These are phyloP conservation scores for Laetiporus sulphureus DNA, from an alignment of 1,284 basidiomycete species.

Conservation along the genomic window DNA sequence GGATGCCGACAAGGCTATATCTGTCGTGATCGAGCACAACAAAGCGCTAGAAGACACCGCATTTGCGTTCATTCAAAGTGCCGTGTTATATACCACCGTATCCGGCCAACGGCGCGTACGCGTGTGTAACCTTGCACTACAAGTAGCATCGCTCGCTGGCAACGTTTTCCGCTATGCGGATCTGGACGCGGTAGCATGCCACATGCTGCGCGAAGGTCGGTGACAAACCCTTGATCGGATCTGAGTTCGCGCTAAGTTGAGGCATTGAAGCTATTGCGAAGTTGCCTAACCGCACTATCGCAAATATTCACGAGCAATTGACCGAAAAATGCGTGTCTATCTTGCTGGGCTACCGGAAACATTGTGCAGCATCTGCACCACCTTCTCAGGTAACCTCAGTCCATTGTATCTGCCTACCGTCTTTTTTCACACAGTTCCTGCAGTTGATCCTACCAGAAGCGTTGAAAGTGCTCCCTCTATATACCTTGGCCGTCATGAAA, in stretches of 20 bases:
- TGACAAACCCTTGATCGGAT: slow-evolving; percentile 5
- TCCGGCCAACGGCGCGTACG: slow-evolving; percentile 83
- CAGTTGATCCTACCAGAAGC: slow-evolving; percentile 93
- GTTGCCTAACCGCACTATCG: slow-evolving; percentile 56
- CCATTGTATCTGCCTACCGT: not conserved
- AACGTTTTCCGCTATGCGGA: slow-evolving; percentile 94
- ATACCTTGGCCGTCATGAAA: slow-evolving; percentile 83
- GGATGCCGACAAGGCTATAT: slow-evolving; percentile 79
- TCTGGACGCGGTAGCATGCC: slow-evolving; percentile 77
- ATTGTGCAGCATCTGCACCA: slow-evolving; percentile 83
- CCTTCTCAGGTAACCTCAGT: slow-evolving; percentile 64
- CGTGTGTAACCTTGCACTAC: slow-evolving; percentile 79
- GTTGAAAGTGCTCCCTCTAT: slow-evolving; percentile 86
- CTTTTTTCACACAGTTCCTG: slow-evolving; percentile 1
- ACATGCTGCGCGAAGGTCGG: slow-evolving; percentile 77
- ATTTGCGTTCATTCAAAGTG: slow-evolving; percentile 86
- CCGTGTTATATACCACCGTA: slow-evolving; percentile 82
- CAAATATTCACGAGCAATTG: slow-evolving; percentile 77
- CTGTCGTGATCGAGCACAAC: slow-evolving; percentile 59
- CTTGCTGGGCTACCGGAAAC: slow-evolving; percentile 82
- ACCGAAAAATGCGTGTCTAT: slow-evolving; percentile 84
- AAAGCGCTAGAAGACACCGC: slow-evolving; percentile 68
- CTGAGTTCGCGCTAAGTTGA: slow-evolving; percentile 1
- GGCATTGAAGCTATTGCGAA: slow-evolving; percentile 56
- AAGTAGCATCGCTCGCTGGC: slow-evolving; percentile 78